Conservation (phyloP, 257 asterid species). For the Nicotiana paniculata region DNA sequence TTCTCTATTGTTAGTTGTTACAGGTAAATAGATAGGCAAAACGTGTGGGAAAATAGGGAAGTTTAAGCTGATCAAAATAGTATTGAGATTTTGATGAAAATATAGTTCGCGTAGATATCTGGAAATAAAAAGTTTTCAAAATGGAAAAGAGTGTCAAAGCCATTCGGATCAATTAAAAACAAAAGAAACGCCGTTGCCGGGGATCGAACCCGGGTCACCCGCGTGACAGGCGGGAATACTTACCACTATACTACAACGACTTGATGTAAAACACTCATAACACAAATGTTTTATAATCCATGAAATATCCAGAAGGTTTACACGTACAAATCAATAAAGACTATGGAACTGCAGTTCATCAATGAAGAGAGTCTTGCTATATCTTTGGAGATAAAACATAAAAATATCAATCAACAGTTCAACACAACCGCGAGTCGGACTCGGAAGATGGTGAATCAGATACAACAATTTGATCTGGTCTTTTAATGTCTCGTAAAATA, state of each 20-base stretch:
- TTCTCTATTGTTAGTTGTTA: background rate
- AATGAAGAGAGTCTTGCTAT: background rate
- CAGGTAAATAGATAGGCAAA: background rate
- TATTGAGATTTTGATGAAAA: background rate
- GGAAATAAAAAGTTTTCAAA: background rate
- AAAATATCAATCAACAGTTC: background rate
- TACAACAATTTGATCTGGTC: background rate
- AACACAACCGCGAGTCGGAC: background rate
- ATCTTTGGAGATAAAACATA: background rate
- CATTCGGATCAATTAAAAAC: too few relatives aligned
- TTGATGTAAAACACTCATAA: background rate
- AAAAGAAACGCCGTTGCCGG: conserved; percentile 42
- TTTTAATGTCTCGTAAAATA: background rate
- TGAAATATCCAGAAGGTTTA: too few relatives aligned
- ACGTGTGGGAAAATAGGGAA: background rate
- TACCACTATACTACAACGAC: conserved; percentile 63
- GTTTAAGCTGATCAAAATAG: background rate
- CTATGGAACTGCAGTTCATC: background rate
- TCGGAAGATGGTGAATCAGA: background rate
- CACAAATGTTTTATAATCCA: too few relatives aligned
- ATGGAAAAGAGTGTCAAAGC: background rate
- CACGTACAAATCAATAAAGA: background rate
- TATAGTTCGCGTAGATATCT: background rate
- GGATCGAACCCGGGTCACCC: conserved; percentile 65
- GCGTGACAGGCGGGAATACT: conserved; percentile 68